A percentile compares a stretch with the other conserved stretches of the same genome.
Evolutionary conservation across 805 yeast species (phyloP).

Genomic region (Grigorovia jiainica): DNA sequence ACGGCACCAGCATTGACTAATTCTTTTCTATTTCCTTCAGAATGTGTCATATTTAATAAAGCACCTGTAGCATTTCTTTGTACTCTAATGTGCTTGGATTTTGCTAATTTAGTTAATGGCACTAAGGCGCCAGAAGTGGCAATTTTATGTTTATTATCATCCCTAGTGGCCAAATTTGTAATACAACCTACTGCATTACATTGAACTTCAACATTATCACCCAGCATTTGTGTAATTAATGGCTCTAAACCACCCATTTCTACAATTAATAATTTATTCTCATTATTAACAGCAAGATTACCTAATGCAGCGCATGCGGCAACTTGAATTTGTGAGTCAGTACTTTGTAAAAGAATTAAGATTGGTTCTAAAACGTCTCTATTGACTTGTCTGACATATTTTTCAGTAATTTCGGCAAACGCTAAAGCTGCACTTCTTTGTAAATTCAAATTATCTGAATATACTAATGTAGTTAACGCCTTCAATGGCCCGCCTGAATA

Average conservation of each 20-base stretch:
- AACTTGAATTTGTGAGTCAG: slow-evolving; percentile 91
- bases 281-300: slow-evolving; percentile 94
- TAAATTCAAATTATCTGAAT: slow-evolving; percentile 87
- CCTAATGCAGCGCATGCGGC: slow-evolving; percentile 99
- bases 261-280: slow-evolving; percentile 84
- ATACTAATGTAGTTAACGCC: slow-evolving; percentile 86
- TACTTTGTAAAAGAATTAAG: slow-evolving; percentile 70
- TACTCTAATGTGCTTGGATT: slow-evolving; percentile 87
- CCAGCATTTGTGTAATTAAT: slow-evolving; percentile 93
- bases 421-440: slow-evolving; percentile 97
- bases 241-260: slow-evolving; percentile 98
- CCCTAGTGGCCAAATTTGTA: slow-evolving; percentile 95
- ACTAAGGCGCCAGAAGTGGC: slow-evolving; percentile 94
- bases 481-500: slow-evolving; percentile 76
- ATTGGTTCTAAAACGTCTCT: slow-evolving; percentile 92
- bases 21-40: slow-evolving; percentile 92
- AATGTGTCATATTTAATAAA: slow-evolving; percentile 93
- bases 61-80: slow-evolving; percentile 99
- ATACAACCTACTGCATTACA: slow-evolving; percentile 99
- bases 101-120: slow-evolving; percentile 90
- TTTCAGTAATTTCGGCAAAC: slow-evolving; percentile 96
- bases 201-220: slow-evolving; percentile 93
- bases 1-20: slow-evolving; percentile 97
- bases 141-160: slow-evolving; percentile 89
- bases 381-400: slow-evolving; percentile 83